Percentiles rank a stretch among this genome's conserved stretches.
These are phyloP conservation scores for Paramecium octaurelia DNA, from an alignment of 73 alveolate species.

Conservation along the genomic window DNA sequence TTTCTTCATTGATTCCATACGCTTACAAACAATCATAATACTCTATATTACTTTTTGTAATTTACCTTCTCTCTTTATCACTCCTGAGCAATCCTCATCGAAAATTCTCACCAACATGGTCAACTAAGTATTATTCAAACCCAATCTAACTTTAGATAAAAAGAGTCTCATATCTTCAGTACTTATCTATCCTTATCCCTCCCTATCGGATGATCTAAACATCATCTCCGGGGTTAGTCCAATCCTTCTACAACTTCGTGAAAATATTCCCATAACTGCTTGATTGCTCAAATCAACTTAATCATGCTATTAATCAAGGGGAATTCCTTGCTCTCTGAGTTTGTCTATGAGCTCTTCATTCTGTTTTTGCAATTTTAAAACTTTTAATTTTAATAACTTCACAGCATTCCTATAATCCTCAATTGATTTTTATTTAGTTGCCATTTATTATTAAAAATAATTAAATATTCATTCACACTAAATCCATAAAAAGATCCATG, in stretches of 20 bases:
- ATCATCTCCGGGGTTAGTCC: conserved; percentile 47
- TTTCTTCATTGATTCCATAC: conserved; percentile 23
- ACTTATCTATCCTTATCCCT: not conserved
- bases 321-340: conserved; percentile 1
- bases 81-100: conserved; percentile 36
- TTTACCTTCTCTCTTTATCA: conserved; percentile 15
- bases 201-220: conserved; percentile 48
- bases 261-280: conserved; percentile 28
- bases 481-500: not conserved
- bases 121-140: not conserved
- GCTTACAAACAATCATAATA: conserved; percentile 23
- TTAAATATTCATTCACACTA: not conserved
- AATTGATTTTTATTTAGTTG: conserved; percentile 18
- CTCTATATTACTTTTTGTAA: not conserved
- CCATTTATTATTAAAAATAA: conserved; percentile 19
- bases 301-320: not conserved
- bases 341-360: conserved; percentile 7
- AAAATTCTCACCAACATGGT: conserved; percentile 24
- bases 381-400: conserved; percentile 4
- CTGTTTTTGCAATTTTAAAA: not conserved
- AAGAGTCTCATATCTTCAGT: conserved; percentile 20
- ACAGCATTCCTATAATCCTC: conserved; percentile 44
- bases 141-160: conserved; percentile 18
- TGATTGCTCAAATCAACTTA: not conserved
- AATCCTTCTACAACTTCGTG: not conserved